Conservation (phyloP, 208 protist genomes). For the Lotmaria passim region DNA sequence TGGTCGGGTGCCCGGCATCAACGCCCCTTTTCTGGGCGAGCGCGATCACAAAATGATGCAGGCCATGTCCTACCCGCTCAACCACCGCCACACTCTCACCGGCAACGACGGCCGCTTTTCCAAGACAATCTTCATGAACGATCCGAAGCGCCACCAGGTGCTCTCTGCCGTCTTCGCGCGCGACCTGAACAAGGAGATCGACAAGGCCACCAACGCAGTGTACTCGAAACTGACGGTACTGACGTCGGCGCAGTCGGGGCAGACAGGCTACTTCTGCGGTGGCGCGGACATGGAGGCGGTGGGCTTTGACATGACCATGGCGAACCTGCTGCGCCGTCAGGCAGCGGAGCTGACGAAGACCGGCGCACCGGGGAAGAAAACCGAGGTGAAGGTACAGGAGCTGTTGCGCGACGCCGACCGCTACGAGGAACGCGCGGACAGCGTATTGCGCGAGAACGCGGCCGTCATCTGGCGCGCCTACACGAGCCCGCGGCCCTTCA, state of each 20-base stretch:
- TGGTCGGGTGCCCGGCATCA: constrained; percentile 83
- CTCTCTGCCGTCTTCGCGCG: constrained; percentile 73
- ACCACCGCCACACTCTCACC: constrained; percentile 76
- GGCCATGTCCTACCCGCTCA: constrained; percentile 84
- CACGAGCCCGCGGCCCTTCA: constrained; percentile 79
- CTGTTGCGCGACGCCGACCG: constrained; percentile 70
- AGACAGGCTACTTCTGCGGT: constrained; percentile 89
- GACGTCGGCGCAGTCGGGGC: constrained; percentile 87
- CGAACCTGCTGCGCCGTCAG: constrained; percentile 42
- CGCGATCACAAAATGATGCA: constrained; percentile 92
- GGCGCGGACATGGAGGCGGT: constrained; percentile 72
- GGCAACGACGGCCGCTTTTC: constrained; percentile 88
- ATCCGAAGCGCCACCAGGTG: constrained; percentile 72
- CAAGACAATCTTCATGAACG: constrained; percentile 90
- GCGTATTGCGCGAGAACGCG: constrained; percentile 75
- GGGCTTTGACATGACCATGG: constrained; percentile 76
- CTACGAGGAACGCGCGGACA: constrained; percentile 82
- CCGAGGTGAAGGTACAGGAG: constrained; percentile 44
- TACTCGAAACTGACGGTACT: constrained; percentile 89
- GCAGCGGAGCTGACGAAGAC: constrained; percentile 23
- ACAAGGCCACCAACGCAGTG: constrained; percentile 85
- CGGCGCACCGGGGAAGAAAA: constrained; percentile 4
- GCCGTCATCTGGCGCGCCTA: constrained; percentile 84
- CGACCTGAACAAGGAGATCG: constrained; percentile 68
- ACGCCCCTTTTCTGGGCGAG: constrained; percentile 85